Evolutionary conservation across 208 protist genomes (phyloP).

Genomic region (Naegleria gruberi): DNA sequence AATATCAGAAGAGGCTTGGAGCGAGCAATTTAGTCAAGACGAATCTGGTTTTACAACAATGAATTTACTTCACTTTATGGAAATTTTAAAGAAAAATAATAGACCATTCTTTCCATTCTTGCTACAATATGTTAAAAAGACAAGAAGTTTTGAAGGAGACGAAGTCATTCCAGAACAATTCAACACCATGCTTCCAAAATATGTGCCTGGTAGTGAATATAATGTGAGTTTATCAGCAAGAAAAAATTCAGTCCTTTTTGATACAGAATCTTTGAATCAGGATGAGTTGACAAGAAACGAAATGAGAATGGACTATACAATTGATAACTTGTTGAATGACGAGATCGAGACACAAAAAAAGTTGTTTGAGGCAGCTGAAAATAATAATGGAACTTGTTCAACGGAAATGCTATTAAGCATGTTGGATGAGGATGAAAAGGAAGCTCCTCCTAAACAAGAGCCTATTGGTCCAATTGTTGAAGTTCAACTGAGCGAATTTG

Average conservation of each 20-base stretch:
- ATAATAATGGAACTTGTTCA: neutral
- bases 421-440: neutral
- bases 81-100: neutral
- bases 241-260: neutral
- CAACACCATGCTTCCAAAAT: neutral
- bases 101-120: neutral
- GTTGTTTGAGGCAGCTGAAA: neutral
- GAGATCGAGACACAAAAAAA: neutral
- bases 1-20: neutral
- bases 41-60: neutral
- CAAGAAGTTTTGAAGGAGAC: neutral
- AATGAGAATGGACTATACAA: neutral
- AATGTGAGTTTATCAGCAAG: neutral
- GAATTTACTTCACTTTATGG: neutral
- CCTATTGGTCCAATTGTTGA: neutral
- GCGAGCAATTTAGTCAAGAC: neutral
- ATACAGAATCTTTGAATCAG: neutral
- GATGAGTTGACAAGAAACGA: neutral
- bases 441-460: no score
- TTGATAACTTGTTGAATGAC: neutral
- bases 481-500: neutral
- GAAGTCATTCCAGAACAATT: neutral
- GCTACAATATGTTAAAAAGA: neutral
- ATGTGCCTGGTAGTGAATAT: neutral
- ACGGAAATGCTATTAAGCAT: neutral